Conservation (phyloP, 495 filamentous ascomycete species). For the Amorphotheca resinae region DNA sequence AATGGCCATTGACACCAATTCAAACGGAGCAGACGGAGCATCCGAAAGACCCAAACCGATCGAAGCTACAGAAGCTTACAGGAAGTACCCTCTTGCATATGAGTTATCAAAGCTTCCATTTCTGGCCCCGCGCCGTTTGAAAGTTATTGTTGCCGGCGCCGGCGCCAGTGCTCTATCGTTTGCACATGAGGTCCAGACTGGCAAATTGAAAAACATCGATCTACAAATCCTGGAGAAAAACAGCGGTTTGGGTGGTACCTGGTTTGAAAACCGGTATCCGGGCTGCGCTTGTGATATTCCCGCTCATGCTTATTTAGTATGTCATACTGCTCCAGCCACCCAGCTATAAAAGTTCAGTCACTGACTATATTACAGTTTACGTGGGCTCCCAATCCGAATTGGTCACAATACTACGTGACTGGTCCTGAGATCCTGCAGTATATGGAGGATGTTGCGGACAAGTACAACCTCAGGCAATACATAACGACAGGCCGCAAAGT, state of each 20-base stretch:
- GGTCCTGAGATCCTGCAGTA: conserved; percentile 42
- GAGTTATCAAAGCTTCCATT: too few relatives aligned
- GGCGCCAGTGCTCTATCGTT: conserved; percentile 26
- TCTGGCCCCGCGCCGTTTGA: too few relatives aligned
- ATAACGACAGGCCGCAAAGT: conserved; percentile 32
- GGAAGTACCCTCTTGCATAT: too few relatives aligned
- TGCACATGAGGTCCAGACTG: conserved; percentile 22
- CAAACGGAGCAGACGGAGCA: too few relatives aligned
- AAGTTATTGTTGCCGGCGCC: conserved; percentile 24
- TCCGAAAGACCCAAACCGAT: too few relatives aligned
- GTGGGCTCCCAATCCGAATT: conserved; percentile 41
- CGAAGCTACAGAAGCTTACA: too few relatives aligned
- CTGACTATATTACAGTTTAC: conserved; percentile 36
- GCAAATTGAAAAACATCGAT: conserved; percentile 9
- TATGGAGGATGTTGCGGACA: conserved; percentile 36
- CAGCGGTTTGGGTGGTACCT: conserved; percentile 45
- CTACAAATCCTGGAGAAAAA: conserved; percentile 58
- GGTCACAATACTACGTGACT: conserved; percentile 42
- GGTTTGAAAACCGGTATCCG: conserved; percentile 43
- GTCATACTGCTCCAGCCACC: background rate
- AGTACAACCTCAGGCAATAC: conserved; percentile 38
- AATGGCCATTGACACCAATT: too few relatives aligned
- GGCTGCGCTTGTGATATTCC: conserved; percentile 31
- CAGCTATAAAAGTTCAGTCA: background rate
- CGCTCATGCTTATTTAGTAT: background rate